Base-by-base conservation (phyloP, 2,329 filamentous ascomycete species). In the Apiospora saccharicola region DNA sequence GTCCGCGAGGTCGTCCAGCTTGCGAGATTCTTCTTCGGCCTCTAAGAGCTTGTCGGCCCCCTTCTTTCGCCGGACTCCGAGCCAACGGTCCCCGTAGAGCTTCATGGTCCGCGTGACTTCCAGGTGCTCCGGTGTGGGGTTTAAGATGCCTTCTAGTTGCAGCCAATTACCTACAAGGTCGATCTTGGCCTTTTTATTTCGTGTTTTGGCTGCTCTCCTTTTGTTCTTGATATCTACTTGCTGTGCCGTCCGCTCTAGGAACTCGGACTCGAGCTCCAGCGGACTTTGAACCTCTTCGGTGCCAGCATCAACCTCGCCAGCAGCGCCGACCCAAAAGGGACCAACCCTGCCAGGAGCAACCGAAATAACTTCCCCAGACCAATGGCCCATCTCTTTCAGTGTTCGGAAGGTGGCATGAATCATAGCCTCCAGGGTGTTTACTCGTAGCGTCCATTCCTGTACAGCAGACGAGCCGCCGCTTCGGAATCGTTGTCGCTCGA, bases 371-470 rank as follows among this genome's bases (percentile, higher is more conserved):
- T 77, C 76, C n/a, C 84, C 84, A 24, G 78, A 74, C 84, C 84
- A 86, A 3, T 79, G 72, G 0, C 82, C 83, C 68, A 87, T 80
- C 24, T 82, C 80, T 67, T 82, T 82, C 68, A 94, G 78, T 0
- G 91, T 88, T 69, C 87, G 85, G 49, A 96, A 81, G 16, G 91
- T 86, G 12, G 92, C 92, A 84, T 95, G 93, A 0, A 97, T 82
- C 90, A 96, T 96, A 4, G 90, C 90, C 80, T 97, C 94, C 30
- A 97, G 87, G 77, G 93, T 91, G 75, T 96, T 96, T 12, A 97
- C 94, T 1, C 93, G 86, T 53, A 96, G 80, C 3, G 94, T 96
- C 94, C 94, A 97, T 81, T 97, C 93, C 73, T 91, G 89, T 1
- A 97, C 90, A 0, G 90, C 88, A 0, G 89, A 83, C 0, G 84